These are phyloP conservation scores for Pseudopyrenochaeta lycopersici DNA, from an alignment of 2,329 filamentous ascomycete genomes.

Conservation along the genomic window DNA sequence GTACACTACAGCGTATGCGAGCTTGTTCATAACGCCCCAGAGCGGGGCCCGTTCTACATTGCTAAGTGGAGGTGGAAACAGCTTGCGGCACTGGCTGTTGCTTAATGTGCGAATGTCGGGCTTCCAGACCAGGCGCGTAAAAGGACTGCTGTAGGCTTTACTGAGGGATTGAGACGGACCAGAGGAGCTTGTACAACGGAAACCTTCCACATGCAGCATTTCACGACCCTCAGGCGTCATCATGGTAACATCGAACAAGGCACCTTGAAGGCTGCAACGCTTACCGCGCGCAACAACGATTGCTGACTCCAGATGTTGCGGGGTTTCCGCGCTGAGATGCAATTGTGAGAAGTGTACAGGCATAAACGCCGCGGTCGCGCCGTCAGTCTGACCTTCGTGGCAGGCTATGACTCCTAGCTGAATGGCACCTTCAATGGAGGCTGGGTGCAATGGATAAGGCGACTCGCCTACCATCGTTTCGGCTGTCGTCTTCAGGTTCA, in stretches of 20 bases:
- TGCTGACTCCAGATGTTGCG: neutral
- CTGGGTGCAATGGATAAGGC: constrained; percentile 43
- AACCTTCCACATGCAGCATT: constrained; percentile 13
- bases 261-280: constrained; percentile 11
- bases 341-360: constrained; percentile 1
- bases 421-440: constrained; percentile 37
- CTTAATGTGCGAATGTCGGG: constrained; percentile 19
- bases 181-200: constrained; percentile 7
- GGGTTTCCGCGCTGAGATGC: constrained; percentile 10
- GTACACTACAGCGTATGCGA: constrained; percentile 2
- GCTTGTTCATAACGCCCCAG: neutral
- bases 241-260: constrained; percentile 8
- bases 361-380: constrained; percentile 13
- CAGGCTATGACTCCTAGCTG: constrained; percentile 32
- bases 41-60: too few species aligned
- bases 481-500: constrained; percentile 9
- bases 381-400: constrained; percentile 14
- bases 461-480: constrained; percentile 27
- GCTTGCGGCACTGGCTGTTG: constrained; percentile 2
- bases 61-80: constrained; percentile 4
- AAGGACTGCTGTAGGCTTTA: constrained; percentile 8
- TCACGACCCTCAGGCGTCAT: constrained; percentile 1
- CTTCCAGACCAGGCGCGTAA: constrained; percentile 26
- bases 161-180: neutral
- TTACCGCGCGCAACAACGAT: constrained; percentile 17